Evolutionary conservation across 2,329 filamentous ascomycete species (phyloP), one percentile per base, ranked within the genome.

Genomic region (Penicillium sp.): DNA sequence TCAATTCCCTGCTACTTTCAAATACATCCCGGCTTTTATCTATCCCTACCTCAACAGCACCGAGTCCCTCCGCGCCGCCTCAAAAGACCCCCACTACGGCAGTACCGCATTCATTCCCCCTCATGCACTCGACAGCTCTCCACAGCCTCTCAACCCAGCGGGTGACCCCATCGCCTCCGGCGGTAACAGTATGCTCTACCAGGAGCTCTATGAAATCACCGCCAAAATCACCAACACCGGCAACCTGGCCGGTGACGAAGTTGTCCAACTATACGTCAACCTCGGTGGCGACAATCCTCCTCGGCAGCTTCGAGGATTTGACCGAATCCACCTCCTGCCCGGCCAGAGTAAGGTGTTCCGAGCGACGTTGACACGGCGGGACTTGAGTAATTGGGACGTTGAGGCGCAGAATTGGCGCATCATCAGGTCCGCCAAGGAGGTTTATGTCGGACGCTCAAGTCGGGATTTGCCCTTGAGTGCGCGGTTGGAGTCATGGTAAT

Each of bases 331-430:
- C 4, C 35, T 45, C 4, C 26, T 32, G n/a, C 45, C 48, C 13
- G 48, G 48, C 5, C 11, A 50, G 13, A 44, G 29, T 35, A 18
- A 26, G 6, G 47, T 37, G 1, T 50, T 50, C 69, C 73, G 65
- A 1, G 81, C 78, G 0, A 74, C 82, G n/a, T 68, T 94, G 42
- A 87, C 84, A 1, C 76, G 88, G 27, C 79, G 86, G 44, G 88
- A 94, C 63, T 54, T 94, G 47, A 87, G 82, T 65, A 90, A 87
- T 70, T 94, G 88, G 88, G 85, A 91, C 59, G 72, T 77, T 0
- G 75, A 62, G 1, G 63, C 68, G 8, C 88, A 93, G 73, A 83
- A 93, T 71, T 94, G 88, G 88, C 77, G 88, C 43, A 71, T 80
- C 45, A 69, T 68, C 11, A 61, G 68, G 32, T 73, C 76, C 54